phyloP scores from a whole-genome alignment of 257 asterid species.

The Thymus mandschuricus region DNA sequence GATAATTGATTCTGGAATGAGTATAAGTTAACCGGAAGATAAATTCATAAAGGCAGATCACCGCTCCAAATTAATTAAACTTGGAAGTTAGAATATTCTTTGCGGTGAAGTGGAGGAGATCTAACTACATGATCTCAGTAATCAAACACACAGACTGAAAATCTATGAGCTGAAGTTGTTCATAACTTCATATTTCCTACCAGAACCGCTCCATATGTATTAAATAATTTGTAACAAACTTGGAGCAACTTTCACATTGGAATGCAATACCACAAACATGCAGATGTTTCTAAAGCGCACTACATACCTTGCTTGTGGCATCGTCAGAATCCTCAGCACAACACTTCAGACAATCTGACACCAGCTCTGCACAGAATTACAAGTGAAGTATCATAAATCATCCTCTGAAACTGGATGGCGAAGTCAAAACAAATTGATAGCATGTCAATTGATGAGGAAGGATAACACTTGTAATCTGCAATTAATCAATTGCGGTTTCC shows the following conservation, averaged over 20 bases:
- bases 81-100: neutral
- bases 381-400: constrained; percentile 1
- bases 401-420: neutral
- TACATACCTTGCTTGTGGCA: constrained; percentile 79
- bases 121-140: neutral
- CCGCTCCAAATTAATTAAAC: neutral
- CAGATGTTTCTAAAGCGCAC: neutral
- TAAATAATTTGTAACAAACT: neutral
- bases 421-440: neutral
- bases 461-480: constrained; percentile 1
- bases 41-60: neutral
- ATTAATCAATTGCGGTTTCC: neutral
- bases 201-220: neutral
- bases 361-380: constrained; percentile 58
- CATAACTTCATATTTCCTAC: neutral
- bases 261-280: neutral
- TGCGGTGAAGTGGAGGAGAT: neutral
- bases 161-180: too few species aligned
- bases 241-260: neutral
- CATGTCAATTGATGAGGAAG: neutral
- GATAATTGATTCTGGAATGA: neutral
- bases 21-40: neutral
- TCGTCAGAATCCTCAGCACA: constrained; percentile 98
- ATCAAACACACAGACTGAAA: neutral
- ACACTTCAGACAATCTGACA: constrained; percentile 83